Percentiles rank a stretch among this genome's conserved stretches.
These are phyloP conservation scores for Phytophthora boehmeriae DNA, from an alignment of 352 stramenopile species.

Conservation along the genomic window DNA sequence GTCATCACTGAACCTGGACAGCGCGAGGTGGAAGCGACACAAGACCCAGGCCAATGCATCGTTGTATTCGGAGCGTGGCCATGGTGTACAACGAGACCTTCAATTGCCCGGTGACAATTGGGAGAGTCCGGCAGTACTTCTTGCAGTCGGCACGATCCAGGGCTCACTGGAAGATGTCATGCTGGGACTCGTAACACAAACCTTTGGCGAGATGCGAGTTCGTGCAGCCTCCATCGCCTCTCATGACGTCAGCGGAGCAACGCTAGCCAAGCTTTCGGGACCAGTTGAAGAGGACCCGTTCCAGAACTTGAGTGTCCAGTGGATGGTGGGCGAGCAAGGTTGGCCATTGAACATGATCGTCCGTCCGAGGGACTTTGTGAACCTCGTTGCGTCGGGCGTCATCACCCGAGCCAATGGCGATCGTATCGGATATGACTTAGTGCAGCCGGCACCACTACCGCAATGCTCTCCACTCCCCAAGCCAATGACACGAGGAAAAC, in stretches of 20 bases:
- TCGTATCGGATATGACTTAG: slow-evolving; percentile 43
- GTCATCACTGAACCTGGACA: slow-evolving; percentile 28
- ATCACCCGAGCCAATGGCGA: slow-evolving; percentile 40
- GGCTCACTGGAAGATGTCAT: slow-evolving; percentile 51
- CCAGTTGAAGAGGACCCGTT: slow-evolving; percentile 39
- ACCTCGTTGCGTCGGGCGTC: slow-evolving; percentile 39
- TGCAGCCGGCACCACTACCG: slow-evolving; percentile 40
- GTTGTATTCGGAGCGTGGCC: slow-evolving; percentile 39
- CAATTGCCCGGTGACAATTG: slow-evolving; percentile 14
- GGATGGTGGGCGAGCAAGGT: slow-evolving; percentile 45
- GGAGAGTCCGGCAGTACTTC: slow-evolving; percentile 32
- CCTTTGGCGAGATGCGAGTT: slow-evolving; percentile 30
- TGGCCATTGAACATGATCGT: slow-evolving; percentile 35
- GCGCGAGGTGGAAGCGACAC: slow-evolving; percentile 37
- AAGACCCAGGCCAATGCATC: slow-evolving; percentile 36
- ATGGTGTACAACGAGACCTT: slow-evolving; percentile 12
- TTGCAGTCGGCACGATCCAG: slow-evolving; percentile 38
- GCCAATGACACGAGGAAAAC: slow-evolving; percentile 37
- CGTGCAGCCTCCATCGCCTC: slow-evolving; percentile 42
- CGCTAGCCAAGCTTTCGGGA: slow-evolving; percentile 37
- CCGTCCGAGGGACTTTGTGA: slow-evolving; percentile 40
- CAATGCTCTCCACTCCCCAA: slow-evolving; percentile 30
- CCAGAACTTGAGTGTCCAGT: slow-evolving; percentile 47
- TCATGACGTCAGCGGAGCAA: slow-evolving; percentile 36
- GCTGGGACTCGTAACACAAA: slow-evolving; percentile 38